A percentile compares a stretch with the other conserved stretches of the same genome.
Evolutionary conservation across 2,329 filamentous ascomycete species (phyloP).

Genomic region (Periconia sp.): DNA sequence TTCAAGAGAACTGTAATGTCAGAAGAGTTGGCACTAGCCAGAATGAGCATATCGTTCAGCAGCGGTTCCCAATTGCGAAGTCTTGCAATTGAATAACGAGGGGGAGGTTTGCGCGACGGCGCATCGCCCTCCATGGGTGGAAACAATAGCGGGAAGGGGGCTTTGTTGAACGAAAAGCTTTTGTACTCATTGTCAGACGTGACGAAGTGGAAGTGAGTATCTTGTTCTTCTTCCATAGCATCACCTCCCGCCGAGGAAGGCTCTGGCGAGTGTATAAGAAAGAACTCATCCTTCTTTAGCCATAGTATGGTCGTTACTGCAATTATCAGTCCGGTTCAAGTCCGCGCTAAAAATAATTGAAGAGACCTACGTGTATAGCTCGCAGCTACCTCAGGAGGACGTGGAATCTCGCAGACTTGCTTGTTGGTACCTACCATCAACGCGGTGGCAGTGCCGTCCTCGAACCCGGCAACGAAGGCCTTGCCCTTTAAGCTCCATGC

Average conservation of each 20-base stretch:
- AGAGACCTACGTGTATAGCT: conserved; percentile 73
- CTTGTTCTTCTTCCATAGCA: conserved; percentile 57
- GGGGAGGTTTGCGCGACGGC: conserved; percentile 63
- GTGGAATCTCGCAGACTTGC: conserved; percentile 78
- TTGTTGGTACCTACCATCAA: conserved; percentile 78
- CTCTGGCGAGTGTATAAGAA: conserved; percentile 70
- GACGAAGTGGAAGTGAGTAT: conserved; percentile 75
- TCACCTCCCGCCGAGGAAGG: no score
- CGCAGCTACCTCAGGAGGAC: conserved; percentile 69
- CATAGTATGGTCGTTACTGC: conserved; percentile 81
- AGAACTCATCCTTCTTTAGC: conserved; percentile 86
- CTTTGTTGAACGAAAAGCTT: conserved; percentile 73
- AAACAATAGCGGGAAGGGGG: conserved; percentile 60
- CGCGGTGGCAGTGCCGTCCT: conserved; percentile 79
- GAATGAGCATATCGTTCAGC: conserved; percentile 79
- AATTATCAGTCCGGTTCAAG: conserved; percentile 11
- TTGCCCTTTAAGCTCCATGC: conserved; percentile 95
- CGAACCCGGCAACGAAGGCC: conserved; percentile 85
- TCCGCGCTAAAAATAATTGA: neutral
- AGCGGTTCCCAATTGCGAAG: conserved; percentile 81
- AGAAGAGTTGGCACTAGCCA: conserved; percentile 79
- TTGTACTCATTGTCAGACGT: conserved; percentile 34
- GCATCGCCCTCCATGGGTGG: conserved; percentile 46
- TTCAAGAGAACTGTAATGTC: conserved; percentile 81
- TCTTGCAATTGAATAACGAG: conserved; percentile 79